Percentiles rank a stretch among this genome's conserved stretches.
Conservation (phyloP, 2,329 filamentous ascomycete genomes). For the Fusarium drepaniforme region DNA sequence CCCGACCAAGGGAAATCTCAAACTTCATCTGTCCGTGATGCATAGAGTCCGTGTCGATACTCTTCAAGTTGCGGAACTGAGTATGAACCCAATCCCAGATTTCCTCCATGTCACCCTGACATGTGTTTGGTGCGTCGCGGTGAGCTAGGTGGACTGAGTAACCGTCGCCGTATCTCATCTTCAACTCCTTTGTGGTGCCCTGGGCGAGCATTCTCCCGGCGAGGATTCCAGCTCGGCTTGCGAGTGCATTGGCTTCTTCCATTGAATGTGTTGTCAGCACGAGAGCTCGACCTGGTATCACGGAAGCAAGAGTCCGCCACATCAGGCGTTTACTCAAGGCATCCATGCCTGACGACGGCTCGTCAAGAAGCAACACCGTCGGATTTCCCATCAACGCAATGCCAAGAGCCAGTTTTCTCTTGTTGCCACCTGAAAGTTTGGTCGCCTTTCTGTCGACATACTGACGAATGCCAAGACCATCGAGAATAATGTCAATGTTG, state of each 20-base stretch:
- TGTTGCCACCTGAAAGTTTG: slow-evolving; percentile 81
- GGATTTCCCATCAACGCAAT: slow-evolving; percentile 84
- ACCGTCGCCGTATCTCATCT: slow-evolving; percentile 77
- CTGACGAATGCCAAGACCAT: slow-evolving; percentile 72
- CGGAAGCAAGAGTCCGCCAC: slow-evolving; percentile 77
- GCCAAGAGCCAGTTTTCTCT: slow-evolving; percentile 78
- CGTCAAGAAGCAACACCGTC: slow-evolving; percentile 79
- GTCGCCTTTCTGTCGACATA: slow-evolving; percentile 74
- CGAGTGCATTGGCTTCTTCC: slow-evolving; percentile 84
- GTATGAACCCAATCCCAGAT: not conserved
- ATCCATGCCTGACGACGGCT: slow-evolving; percentile 80
- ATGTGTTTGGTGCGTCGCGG: slow-evolving; percentile 76
- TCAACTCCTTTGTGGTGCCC: slow-evolving; percentile 76
- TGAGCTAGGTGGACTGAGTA: slow-evolving; percentile 84
- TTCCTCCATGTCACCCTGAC: slow-evolving; percentile 20
- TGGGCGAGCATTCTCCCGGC: slow-evolving; percentile 84
- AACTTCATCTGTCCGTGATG: slow-evolving; percentile 1
- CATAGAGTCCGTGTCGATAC: not conserved
- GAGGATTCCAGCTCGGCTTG: slow-evolving; percentile 76
- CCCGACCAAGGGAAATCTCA: not conserved
- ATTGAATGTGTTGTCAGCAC: slow-evolving; percentile 84
- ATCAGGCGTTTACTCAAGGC: slow-evolving; percentile 80
- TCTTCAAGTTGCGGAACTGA: not conserved
- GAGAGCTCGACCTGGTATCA: slow-evolving; percentile 75
- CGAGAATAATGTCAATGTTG: slow-evolving; percentile 62